Percentiles rank a stretch among this genome's conserved stretches.
Conservation (phyloP, 2,329 filamentous ascomycete genomes). For the Xylaria polymorpha region DNA sequence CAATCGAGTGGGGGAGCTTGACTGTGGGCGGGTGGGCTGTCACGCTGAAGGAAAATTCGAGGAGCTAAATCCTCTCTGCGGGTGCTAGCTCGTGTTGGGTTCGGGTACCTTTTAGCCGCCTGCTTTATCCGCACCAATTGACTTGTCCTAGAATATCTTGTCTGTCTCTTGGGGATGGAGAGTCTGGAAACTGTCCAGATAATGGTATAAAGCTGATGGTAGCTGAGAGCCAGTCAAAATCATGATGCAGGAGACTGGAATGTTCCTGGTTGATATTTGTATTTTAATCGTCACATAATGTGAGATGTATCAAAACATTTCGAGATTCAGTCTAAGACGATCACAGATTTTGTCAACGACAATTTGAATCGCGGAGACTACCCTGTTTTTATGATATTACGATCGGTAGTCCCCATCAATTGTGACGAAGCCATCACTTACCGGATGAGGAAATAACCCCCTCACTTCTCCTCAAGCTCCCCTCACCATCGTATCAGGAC, state of each 20-base stretch:
- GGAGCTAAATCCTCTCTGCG: slow-evolving; percentile 2
- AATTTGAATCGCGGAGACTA: background rate
- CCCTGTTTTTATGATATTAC: background rate
- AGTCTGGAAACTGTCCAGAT: slow-evolving; percentile 2
- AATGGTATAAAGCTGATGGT: background rate
- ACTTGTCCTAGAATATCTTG: slow-evolving; percentile 14
- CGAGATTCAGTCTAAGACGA: background rate
- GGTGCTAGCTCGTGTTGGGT: slow-evolving; percentile 24
- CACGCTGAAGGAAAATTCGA: slow-evolving; percentile 10
- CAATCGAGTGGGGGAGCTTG: slow-evolving; percentile 7
- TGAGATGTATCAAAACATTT: background rate
- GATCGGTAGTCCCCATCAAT: background rate
- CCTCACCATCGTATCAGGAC: background rate
- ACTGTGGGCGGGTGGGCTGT: background rate
- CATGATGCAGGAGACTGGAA: background rate
- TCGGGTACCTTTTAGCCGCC: slow-evolving; percentile 31
- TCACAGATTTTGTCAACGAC: background rate
- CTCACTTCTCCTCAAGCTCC: slow-evolving; percentile 17
- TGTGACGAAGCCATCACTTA: slow-evolving; percentile 13
- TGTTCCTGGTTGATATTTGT: background rate
- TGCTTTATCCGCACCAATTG: slow-evolving; percentile 38
- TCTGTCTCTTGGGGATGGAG: background rate
- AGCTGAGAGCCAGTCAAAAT: slow-evolving; percentile 7
- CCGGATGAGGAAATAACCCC: slow-evolving; percentile 24
- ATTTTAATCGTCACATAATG: background rate